Base-by-base conservation (phyloP, 2,329 filamentous ascomycete genomes). In the Scedosporium dehoogii region DNA sequence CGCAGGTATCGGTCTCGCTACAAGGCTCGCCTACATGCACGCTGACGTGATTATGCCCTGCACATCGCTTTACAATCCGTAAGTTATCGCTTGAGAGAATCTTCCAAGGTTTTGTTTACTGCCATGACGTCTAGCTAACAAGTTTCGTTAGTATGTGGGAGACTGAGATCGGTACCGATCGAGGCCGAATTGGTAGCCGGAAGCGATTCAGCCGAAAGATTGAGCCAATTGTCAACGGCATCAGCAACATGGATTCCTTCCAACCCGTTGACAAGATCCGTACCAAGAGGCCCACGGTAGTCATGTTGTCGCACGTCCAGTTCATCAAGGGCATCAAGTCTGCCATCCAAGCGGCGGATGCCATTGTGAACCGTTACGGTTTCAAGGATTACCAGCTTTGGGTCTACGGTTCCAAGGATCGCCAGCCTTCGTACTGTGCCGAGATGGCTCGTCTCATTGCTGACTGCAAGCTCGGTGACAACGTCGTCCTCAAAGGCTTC, bases 221-320 rank as follows among this genome's bases (percentile, higher is more conserved):
- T 53, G 84, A 86, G 65, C 84, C 85, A 1, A 83, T 87, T 41
- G 83, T 86, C 65, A 87, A 87, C 68, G 84, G 84, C 59, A 86
- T 87, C 65, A 81, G 80, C 58, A 82, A 87, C 68, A 86, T 85
- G 82, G 81, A 83, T 58, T 82, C 81, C 63, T 87, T 87, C 69
- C 72, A 81, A 41, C 84, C 85, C 0, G 80, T 86, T 21, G 79
- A 83, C 57, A 78, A 83, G 62, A 83, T 86, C 66, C 81, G 81
- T 59, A 81, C 84, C 0, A 76, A 81, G 63, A 77, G 76, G 23
- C 85, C 85, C 3, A 87, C 85, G 0, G 84, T 86, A 2, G 84
- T 84, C 27, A 87, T 87, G 85, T 70, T 87, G 59, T 87, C 84
- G 23, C 84, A 87, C 65, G 77, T 84, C 3, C 81, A 81, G 71